Evolutionary conservation across 192 early-diverging fungal genomes (phyloP).

Genomic region (Thoreauomyces humboldtii): DNA sequence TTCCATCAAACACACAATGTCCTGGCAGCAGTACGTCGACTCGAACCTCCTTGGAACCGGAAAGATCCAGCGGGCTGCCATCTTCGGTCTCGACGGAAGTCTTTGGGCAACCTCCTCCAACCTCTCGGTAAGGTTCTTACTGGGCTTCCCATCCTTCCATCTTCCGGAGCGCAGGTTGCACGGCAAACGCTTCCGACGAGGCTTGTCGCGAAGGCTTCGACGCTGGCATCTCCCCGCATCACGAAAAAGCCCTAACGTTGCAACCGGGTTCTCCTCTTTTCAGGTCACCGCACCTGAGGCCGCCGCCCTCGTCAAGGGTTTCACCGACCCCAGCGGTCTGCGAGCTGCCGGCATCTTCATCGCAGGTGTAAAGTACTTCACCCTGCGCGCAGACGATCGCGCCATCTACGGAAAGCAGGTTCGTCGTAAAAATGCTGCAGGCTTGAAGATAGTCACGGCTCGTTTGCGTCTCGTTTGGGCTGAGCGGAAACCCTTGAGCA

Average conservation of each 20-base stretch:
- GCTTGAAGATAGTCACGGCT: too few species aligned
- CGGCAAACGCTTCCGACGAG: too few species aligned
- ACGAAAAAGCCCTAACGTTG: too few species aligned
- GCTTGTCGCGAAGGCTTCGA: too few species aligned
- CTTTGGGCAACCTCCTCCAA: conserved; percentile 76
- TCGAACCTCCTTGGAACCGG: conserved; percentile 71
- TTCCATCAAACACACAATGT: conserved; percentile 43
- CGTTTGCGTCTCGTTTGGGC: too few species aligned
- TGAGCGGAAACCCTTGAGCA: background rate
- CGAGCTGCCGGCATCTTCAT: conserved; percentile 65
- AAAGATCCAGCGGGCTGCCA: conserved; percentile 66
- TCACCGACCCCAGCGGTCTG: conserved; percentile 52
- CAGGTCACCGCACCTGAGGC: conserved; percentile 61
- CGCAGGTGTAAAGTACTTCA: conserved; percentile 72
- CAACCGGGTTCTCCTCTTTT: background rate
- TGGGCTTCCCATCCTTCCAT: too few species aligned
- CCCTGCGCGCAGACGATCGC: conserved; percentile 60
- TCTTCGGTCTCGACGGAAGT: conserved; percentile 78
- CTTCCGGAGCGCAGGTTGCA: too few species aligned
- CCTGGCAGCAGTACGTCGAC: conserved; percentile 84
- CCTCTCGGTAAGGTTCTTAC: conserved; percentile 81
- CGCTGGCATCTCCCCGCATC: too few species aligned
- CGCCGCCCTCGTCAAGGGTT: conserved; percentile 58
- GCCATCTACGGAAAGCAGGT: conserved; percentile 80
- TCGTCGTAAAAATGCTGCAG: too few species aligned